These are phyloP conservation scores for Cymbomonas tetramitiformis DNA, from an alignment of 139 green algal species.

Conservation along the genomic window DNA sequence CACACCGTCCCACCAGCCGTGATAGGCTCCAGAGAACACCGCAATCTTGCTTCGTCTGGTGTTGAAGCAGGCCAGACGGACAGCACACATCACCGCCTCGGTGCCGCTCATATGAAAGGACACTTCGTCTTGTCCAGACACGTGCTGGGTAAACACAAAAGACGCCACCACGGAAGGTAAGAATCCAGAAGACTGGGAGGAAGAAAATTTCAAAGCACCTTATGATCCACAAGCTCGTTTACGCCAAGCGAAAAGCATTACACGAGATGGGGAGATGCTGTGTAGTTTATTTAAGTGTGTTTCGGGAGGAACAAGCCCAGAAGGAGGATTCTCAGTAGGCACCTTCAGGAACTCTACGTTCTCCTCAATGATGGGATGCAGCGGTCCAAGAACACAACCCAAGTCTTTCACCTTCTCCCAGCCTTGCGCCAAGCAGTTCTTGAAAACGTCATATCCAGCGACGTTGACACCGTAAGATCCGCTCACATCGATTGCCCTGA, in stretches of 20 bases:
- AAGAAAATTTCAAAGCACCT: no score
- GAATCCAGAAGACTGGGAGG: no score
- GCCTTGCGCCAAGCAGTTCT: not conserved
- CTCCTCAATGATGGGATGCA: not conserved
- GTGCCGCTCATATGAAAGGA: not conserved
- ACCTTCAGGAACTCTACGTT: not conserved
- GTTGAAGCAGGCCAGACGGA: not conserved
- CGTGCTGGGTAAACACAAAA: no score
- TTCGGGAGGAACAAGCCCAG: no score
- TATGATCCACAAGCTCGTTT: no score
- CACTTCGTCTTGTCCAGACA: not conserved
- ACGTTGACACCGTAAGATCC: not conserved
- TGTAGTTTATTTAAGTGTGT: no score
- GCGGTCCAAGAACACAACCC: not conserved
- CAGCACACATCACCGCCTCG: not conserved
- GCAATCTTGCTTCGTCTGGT: not conserved
- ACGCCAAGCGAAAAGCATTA: no score
- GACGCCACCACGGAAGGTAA: no score
- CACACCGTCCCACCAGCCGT: not conserved
- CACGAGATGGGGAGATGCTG: no score
- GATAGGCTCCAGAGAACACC: not conserved
- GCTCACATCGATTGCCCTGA: not conserved
- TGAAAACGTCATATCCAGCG: not conserved
- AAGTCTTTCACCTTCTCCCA: not conserved
- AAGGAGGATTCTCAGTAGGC: no score